Conservation (phyloP, 768 basidiomycete species). For the Rhizopogon vinicolor region DNA sequence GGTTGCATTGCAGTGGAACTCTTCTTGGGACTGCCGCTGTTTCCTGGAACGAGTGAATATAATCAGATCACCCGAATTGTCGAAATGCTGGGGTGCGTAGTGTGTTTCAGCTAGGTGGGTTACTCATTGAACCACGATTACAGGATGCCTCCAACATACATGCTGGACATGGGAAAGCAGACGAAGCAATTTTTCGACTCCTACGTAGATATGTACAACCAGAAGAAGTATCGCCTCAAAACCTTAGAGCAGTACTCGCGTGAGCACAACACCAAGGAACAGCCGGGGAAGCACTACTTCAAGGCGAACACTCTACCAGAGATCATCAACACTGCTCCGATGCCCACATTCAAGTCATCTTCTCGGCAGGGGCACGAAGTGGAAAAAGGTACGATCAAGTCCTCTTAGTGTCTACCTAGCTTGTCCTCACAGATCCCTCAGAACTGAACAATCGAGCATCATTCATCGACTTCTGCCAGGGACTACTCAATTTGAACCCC, state of each 20-base stretch:
- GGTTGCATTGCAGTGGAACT: slow-evolving; percentile 99
- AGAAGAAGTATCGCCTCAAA: slow-evolving; percentile 87
- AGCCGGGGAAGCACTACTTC: slow-evolving; percentile 99
- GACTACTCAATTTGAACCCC: slow-evolving; percentile 90
- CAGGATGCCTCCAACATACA: slow-evolving; percentile 86
- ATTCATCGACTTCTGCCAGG: slow-evolving; percentile 97
- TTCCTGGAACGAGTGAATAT: slow-evolving; percentile 99
- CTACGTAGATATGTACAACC: slow-evolving; percentile 65
- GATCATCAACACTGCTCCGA: slow-evolving; percentile 94
- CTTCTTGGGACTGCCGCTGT: slow-evolving; percentile 92
- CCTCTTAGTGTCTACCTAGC: slow-evolving; percentile 3
- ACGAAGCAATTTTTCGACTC: slow-evolving; percentile 89
- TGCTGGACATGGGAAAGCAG: slow-evolving; percentile 97
- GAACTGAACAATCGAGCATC: slow-evolving; percentile 92
- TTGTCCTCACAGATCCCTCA: background rate
- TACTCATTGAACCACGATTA: background rate
- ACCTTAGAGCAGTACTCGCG: slow-evolving; percentile 91
- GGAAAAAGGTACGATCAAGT: slow-evolving; percentile 69
- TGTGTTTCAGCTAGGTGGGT: background rate
- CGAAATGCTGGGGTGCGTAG: slow-evolving; percentile 93
- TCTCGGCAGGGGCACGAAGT: slow-evolving; percentile 71
- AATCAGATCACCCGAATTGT: slow-evolving; percentile 96
- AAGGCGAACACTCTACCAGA: slow-evolving; percentile 90
- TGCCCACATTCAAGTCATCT: slow-evolving; percentile 77
- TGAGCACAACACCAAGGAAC: slow-evolving; percentile 93